Base-by-base conservation (phyloP, 495 filamentous ascomycete genomes). In the Podospora bellae-mahoneyi region DNA sequence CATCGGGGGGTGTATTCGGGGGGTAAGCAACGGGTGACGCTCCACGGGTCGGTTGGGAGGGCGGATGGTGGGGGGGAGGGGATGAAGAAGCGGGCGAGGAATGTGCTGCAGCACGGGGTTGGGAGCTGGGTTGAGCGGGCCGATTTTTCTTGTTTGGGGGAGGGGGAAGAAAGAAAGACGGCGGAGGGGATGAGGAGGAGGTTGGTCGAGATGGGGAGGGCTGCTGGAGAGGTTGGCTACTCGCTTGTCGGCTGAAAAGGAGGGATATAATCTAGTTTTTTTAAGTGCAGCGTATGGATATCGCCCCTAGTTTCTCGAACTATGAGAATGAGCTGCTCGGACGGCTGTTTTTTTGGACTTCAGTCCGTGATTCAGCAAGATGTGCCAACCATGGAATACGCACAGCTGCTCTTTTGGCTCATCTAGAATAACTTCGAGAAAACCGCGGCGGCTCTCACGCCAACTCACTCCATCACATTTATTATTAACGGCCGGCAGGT, bases 71-170 rank as follows among this genome's bases (percentile, higher is more conserved):
- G 79, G 87, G 85, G 83, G 57, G 78, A 68, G 5, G 85, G 78
- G 5, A 84, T 84, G 23, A 71, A 77, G 68, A 79, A 83, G 26
- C 73, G 92, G 64, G 90, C 91, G 58, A 86, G 89, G 74, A 93
- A 92, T 74, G 91, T 96, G 64, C 78, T 96, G 79, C 92, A 96
- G 84, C 92, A 96, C 83, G 92, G 89, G 3, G 86, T 94, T 64
- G 91, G 90, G 3, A 85, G 84, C 67, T 96, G 90, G 90, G 89
- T 93, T 34, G 82, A 82, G 56, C 66, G 75, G 3, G 82, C 79
- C 60, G 87, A 88, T 32, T 84, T 89, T 68, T 80, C 79, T 57
- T 81, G 78, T 53, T 69, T 86, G 61, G 73, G 69, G 5, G 78
- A 84, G 1, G 84, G 83, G 75, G 81, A 72, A 74, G 80, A 85